Conservation (phyloP, 2,329 filamentous ascomycete genomes). For the Xylaria multiplex region DNA sequence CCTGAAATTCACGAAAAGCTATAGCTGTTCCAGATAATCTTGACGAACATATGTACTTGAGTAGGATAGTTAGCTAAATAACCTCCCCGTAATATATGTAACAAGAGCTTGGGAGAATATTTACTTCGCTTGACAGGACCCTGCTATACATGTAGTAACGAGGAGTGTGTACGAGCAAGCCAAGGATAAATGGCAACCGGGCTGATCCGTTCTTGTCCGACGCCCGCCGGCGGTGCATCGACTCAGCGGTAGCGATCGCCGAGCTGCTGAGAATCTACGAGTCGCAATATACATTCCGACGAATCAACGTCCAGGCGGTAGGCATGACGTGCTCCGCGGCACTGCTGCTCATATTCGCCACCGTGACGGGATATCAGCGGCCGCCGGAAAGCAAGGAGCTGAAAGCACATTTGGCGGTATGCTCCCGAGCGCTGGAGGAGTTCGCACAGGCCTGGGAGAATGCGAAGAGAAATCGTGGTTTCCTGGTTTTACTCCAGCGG, state of each 20-base stretch:
- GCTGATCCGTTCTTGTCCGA: not conserved
- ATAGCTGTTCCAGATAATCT: too few species aligned
- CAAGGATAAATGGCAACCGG: slow-evolving; percentile 7
- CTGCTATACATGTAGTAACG: slow-evolving; percentile 9
- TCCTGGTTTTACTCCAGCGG: slow-evolving; percentile 29
- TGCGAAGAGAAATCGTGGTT: slow-evolving; percentile 31
- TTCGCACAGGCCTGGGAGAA: slow-evolving; percentile 36
- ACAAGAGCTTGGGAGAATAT: not conserved
- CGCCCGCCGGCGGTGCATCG: slow-evolving; percentile 27
- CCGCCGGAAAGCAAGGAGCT: slow-evolving; percentile 28
- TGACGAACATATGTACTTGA: too few species aligned
- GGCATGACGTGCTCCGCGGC: slow-evolving; percentile 36
- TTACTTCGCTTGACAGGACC: slow-evolving; percentile 10
- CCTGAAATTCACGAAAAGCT: too few species aligned
- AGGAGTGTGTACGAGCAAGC: slow-evolving; percentile 12
- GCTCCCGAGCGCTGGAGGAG: slow-evolving; percentile 38
- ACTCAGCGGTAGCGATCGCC: slow-evolving; percentile 42
- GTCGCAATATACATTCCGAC: slow-evolving; percentile 29
- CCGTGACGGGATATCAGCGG: slow-evolving; percentile 25
- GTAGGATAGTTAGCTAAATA: too few species aligned
- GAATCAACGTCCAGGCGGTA: slow-evolving; percentile 36
- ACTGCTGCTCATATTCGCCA: slow-evolving; percentile 35
- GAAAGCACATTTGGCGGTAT: slow-evolving; percentile 29
- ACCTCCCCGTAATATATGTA: too few species aligned
- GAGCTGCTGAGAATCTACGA: slow-evolving; percentile 36